phyloP scores from a whole-genome alignment of 2,329 filamentous ascomycete species.

The Passalora sequoiae region DNA sequence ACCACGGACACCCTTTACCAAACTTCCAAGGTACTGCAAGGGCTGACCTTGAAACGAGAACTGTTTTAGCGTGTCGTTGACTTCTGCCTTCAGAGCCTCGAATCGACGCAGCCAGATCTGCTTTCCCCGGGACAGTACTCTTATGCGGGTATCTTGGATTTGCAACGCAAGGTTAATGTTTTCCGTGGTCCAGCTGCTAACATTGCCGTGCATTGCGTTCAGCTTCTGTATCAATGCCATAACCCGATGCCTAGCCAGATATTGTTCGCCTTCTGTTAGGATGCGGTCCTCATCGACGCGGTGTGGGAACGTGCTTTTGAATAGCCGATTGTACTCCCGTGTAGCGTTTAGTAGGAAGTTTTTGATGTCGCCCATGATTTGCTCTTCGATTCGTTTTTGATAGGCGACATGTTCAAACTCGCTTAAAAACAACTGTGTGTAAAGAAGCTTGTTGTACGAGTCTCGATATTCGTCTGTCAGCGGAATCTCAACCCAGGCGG shows the following conservation, averaged over 20 bases:
- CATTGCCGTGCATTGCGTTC: not conserved
- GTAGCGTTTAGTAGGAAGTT: not conserved
- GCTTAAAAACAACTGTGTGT: not conserved
- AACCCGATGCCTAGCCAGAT: not conserved
- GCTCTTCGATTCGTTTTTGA: not conserved
- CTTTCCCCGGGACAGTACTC: not conserved
- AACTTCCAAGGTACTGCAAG: conserved; percentile 1
- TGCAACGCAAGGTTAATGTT: not conserved
- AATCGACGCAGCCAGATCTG: not conserved
- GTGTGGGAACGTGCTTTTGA: not conserved
- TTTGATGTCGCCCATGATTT: not conserved
- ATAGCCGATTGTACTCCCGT: not conserved
- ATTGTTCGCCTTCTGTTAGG: not conserved
- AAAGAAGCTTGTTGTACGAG: not conserved
- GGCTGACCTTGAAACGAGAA: not conserved
- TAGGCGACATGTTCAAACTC: not conserved
- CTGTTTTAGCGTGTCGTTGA: not conserved
- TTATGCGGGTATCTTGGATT: not conserved
- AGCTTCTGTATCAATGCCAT: not conserved
- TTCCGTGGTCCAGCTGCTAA: not conserved
- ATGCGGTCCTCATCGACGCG: not conserved
- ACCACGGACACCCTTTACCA: not conserved
- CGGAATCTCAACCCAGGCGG: not conserved
- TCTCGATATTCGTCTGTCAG: not conserved
- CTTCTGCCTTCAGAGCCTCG: not conserved